A percentile compares a stretch with the other conserved stretches of the same genome.
Conservation (phyloP, 805 yeast species). For the Sugiyamaella mastotermitis region DNA sequence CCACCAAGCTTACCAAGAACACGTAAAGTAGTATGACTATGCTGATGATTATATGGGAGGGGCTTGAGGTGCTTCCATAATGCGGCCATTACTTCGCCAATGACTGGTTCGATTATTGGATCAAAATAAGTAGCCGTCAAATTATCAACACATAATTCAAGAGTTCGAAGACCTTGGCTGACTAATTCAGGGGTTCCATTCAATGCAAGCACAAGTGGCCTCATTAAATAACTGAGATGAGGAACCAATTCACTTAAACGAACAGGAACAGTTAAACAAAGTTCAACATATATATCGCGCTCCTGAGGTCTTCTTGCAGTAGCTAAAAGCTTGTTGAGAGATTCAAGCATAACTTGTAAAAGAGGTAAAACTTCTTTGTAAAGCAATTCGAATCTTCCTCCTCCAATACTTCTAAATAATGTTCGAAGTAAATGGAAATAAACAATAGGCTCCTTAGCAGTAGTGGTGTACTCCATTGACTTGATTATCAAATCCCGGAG, state of each 20-base stretch:
- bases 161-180: slow-evolving; percentile 88
- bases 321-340: slow-evolving; percentile 73
- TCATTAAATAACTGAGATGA: slow-evolving; percentile 78
- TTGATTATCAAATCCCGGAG: slow-evolving; percentile 75
- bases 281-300: slow-evolving; percentile 88
- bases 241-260: slow-evolving; percentile 91
- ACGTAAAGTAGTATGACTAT: slow-evolving; percentile 88
- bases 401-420: slow-evolving; percentile 89
- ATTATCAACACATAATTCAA: slow-evolving; percentile 94
- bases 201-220: slow-evolving; percentile 85
- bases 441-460: slow-evolving; percentile 84
- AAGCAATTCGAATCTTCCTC: slow-evolving; percentile 89
- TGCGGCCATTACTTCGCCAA: slow-evolving; percentile 90
- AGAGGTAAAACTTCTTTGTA: slow-evolving; percentile 92
- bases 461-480: slow-evolving; percentile 71
- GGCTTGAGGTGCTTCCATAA: slow-evolving; percentile 89
- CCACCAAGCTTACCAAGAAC: slow-evolving; percentile 96
- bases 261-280: slow-evolving; percentile 94
- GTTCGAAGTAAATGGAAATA: slow-evolving; percentile 86
- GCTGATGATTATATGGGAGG: slow-evolving; percentile 89
- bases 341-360: slow-evolving; percentile 77
- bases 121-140: slow-evolving; percentile 94
- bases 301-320: slow-evolving; percentile 86
- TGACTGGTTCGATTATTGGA: slow-evolving; percentile 93
- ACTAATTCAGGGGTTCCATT: slow-evolving; percentile 88